Evolutionary conservation across 1,284 basidiomycete species (phyloP).

Genomic region (Boletus holoroseus): DNA sequence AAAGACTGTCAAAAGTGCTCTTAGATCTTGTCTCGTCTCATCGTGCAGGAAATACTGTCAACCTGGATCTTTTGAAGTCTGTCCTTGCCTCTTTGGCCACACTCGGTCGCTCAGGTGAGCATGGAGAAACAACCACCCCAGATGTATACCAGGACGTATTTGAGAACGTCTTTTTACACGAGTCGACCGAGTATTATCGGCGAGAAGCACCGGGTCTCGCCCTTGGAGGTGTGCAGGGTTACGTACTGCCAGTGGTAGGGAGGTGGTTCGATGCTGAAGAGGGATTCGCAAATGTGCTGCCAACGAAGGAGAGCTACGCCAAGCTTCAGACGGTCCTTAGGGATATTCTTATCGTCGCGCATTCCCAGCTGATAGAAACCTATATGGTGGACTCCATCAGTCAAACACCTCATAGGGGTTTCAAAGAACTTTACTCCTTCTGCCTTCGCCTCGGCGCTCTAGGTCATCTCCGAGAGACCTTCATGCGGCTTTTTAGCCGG

Average conservation of each 20-base stretch:
- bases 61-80: background rate
- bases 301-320: background rate
- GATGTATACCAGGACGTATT: background rate
- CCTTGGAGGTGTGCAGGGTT: background rate
- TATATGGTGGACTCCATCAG: background rate
- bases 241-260: background rate
- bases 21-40: background rate
- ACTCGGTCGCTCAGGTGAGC: background rate
- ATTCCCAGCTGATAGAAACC: slow-evolving; percentile 1
- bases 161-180: slow-evolving; percentile 1
- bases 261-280: background rate
- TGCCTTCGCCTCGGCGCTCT: background rate
- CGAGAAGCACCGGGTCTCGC: background rate
- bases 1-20: background rate
- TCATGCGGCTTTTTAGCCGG: background rate
- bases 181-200: background rate
- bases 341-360: background rate
- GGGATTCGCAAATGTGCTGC: background rate
- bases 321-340: background rate
- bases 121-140: background rate
- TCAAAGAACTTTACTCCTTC: background rate
- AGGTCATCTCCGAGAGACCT: background rate
- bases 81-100: slow-evolving; percentile 2
- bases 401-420: background rate
- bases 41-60: background rate